Evolutionary conservation across 768 basidiomycete species (phyloP), one percentile per base, ranked within the genome.

Genomic region (Podaxis sp.): DNA sequence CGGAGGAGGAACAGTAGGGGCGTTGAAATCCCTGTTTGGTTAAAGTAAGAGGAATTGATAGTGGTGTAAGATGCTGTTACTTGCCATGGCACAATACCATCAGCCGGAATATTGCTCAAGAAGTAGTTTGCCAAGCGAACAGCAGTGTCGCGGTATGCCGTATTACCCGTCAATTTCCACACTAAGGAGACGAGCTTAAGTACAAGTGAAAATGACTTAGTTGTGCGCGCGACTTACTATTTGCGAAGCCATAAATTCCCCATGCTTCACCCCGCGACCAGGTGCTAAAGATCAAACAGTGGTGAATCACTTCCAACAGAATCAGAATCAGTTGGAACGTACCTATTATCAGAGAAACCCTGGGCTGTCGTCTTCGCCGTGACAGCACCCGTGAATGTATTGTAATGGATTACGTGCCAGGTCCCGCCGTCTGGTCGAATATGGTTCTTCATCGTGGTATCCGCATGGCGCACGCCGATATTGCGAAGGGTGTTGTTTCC

Each of bases 221-320:
- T 12, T 33, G 40, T 24, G 58, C 46, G 58, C 58, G 26, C 58
- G 30, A 75, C 86, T 37, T 66, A 89, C 89, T 87, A 67, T 85
- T 87, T 0, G 87, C 83, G 69, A 85, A 90, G 0, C 88, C 88
- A 65, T 86, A 87, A 30, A 89, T 80, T 2, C 80, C 89, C 88
- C 88, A 90, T 13, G 85, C 82, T 70, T 91, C 86, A 7, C 89
- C 89, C 33, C 89, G 84, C 51, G 86, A 82, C 89, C 89, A 90
- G 6, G 90, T 90, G 70, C 87, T 89, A 33, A 22, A 22, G 49
- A 41, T 52, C 37, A 41, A 41, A 26, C 11, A 10, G 20, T 30
- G 38, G 7, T 8, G 44, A 33, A 33, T 33, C 33, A 33, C 33
- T 33, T 33, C 30, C 33, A 10, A 2, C 7, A 8, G 33, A 8